Base-by-base conservation (phyloP, 768 basidiomycete species). In the Kwoniella sp. region DNA sequence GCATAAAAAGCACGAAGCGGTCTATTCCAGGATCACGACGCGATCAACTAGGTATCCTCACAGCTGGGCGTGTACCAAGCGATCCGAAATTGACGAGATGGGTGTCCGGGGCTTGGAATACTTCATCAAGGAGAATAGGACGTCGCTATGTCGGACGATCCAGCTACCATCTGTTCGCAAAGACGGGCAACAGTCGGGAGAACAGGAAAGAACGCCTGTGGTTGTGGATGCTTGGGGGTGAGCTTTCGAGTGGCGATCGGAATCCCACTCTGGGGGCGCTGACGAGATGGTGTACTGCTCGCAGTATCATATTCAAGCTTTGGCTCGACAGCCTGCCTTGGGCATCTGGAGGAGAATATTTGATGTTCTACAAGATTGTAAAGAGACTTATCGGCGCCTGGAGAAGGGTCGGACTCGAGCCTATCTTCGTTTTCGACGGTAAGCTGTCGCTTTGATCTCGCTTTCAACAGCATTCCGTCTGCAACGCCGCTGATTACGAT, bases 161-260 rank as follows among this genome's bases (percentile, higher is more conserved):
- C 56, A 52, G 3, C 54, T 66, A 31, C 29, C 50, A 3, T 14
- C 28, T 8, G 7, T 51, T 10, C 31, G 22, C 25, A 6, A n/a
- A 23, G 23, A 23, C 9, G n/a, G 25, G 5, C 15, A 50, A 8
- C 31, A 20, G 29, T 12, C 40, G 8, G 39, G 40, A 19, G 44
- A 22, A 14, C 20, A 28, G 34, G 41, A 59, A 12, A 32, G 46
- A 33, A 56, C 57, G 4, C 56, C 64, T 29, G 57, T 74, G 19
- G 63, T 76, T 0, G 60, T 76, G 6, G 75, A 76, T 53, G 73
- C 71, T 17, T 76, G 75, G 75, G 64, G 69, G 73, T 73, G 40
- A 54, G 71, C 59, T 8, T 3, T 10, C 10, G 28, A 11, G 25
- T 4, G 22, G 22, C 22, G n/a, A 25, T 20, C n/a, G 20, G 22